Conservation (phyloP, 805 yeast species). For the Pichia deserticola region DNA sequence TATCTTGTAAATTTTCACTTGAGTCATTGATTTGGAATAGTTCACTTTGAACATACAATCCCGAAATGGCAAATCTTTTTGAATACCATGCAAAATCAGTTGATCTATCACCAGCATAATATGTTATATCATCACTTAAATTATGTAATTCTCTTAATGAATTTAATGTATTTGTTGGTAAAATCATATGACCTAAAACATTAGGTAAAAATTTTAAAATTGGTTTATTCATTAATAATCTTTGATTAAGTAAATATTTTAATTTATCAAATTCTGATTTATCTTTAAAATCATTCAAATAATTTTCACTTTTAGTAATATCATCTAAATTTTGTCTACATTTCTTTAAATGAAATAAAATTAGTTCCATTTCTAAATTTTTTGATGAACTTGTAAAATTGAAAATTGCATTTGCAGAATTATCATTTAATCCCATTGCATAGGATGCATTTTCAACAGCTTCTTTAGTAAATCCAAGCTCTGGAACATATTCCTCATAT, state of each 20-base stretch:
- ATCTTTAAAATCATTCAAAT: slow-evolving; percentile 18
- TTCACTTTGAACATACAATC: slow-evolving; percentile 69
- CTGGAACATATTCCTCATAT: slow-evolving; percentile 32
- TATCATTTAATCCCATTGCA: slow-evolving; percentile 33
- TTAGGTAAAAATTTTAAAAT: slow-evolving; percentile 35
- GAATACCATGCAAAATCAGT: slow-evolving; percentile 90
- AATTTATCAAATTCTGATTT: slow-evolving; percentile 19
- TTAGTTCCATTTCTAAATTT: slow-evolving; percentile 34
- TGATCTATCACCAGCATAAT: slow-evolving; percentile 68
- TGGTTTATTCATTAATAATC: slow-evolving; percentile 47
- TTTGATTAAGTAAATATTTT: slow-evolving; percentile 30
- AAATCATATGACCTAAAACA: slow-evolving; percentile 53
- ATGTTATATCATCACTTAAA: slow-evolving; percentile 78
- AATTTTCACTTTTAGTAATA: slow-evolving; percentile 19
- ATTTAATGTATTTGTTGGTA: slow-evolving; percentile 52
- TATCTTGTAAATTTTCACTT: slow-evolving; percentile 46
- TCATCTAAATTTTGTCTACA: slow-evolving; percentile 33
- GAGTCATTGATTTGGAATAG: slow-evolving; percentile 73
- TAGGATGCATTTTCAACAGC: slow-evolving; percentile 39
- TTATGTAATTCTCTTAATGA: slow-evolving; percentile 65
- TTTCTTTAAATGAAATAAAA: slow-evolving; percentile 38
- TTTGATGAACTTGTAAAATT: slow-evolving; percentile 24
- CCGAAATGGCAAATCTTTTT: slow-evolving; percentile 64
- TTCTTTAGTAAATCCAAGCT: slow-evolving; percentile 34
- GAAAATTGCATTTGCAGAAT: slow-evolving; percentile 35